Conservation (phyloP, 305 asterid genomes). For the Euphrasia arctica region DNA sequence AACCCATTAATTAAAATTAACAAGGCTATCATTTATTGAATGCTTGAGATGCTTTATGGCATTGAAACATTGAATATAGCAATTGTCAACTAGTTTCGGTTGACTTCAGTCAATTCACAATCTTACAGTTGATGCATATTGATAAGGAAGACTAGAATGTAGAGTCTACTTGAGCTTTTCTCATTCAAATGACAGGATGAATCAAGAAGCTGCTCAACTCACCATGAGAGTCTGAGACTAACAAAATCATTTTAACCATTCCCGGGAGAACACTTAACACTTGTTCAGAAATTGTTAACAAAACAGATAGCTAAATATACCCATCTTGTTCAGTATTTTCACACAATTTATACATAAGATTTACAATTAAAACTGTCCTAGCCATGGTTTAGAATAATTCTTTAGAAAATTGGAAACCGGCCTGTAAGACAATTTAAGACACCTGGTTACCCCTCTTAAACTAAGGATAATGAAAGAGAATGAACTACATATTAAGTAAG, state of each 20-base stretch:
- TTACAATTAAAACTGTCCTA: not conserved
- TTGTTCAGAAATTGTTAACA: not conserved
- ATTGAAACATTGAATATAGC: not conserved
- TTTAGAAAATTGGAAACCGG: not conserved
- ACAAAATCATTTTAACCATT: not conserved
- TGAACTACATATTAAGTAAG: not conserved
- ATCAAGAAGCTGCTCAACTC: not conserved
- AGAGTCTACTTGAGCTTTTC: not conserved
- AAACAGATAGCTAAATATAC: conserved; percentile 2
- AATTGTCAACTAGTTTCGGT: conserved; percentile 6
- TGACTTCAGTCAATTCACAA: not conserved
- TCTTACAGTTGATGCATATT: not conserved
- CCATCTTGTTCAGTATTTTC: conserved; percentile 1
- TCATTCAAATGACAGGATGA: not conserved
- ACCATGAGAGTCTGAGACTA: not conserved
- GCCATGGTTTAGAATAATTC: not conserved
- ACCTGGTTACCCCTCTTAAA: not conserved
- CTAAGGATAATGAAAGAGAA: too few species aligned
- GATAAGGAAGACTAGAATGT: not conserved
- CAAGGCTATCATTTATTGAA: not conserved
- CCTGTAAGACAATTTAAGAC: not conserved
- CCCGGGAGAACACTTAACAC: conserved; percentile 6
- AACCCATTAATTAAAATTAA: not conserved
- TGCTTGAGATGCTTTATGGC: conserved; percentile 1
- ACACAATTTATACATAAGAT: conserved; percentile 1